These are phyloP conservation scores for Delonix regia DNA, from an alignment of 306 rosid genomes.

Conservation along the genomic window DNA sequence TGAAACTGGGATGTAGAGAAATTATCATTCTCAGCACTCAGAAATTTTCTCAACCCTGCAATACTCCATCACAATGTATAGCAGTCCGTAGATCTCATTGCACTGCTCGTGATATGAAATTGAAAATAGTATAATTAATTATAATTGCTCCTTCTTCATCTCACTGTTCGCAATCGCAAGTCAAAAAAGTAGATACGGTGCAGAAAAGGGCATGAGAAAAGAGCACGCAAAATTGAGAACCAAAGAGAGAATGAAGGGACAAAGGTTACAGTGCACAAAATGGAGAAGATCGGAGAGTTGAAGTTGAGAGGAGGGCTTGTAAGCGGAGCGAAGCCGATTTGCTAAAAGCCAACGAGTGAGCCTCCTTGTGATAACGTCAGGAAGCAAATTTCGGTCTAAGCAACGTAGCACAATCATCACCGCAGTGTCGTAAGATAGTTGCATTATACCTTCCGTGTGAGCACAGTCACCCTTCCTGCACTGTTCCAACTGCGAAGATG, in stretches of 20 bases:
- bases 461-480: neutral
- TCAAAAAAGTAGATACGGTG: neutral
- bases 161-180: too few relatives aligned
- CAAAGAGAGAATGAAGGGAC: neutral
- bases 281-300: conserved; percentile 66
- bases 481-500: neutral
- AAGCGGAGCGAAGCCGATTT: conserved; percentile 77
- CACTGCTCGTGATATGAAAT: neutral
- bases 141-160: neutral
- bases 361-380: conserved; percentile 61
- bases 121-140: neutral
- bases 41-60: neutral
- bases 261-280: conserved; percentile 59
- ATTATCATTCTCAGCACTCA: neutral
- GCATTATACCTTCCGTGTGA: conserved; percentile 39
- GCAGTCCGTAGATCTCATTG: neutral
- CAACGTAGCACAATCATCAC: conserved; percentile 58
- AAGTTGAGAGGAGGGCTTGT: conserved; percentile 61
- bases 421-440: conserved; percentile 51
- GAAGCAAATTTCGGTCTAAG: conserved; percentile 72
- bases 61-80: neutral
- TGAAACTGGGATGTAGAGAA: neutral
- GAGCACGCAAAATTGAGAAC: neutral
- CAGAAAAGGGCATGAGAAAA: neutral
- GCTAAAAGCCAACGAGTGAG: conserved; percentile 73